phyloP scores from a whole-genome alignment of 257 asterid genomes.

The Capsicum baccatum region DNA sequence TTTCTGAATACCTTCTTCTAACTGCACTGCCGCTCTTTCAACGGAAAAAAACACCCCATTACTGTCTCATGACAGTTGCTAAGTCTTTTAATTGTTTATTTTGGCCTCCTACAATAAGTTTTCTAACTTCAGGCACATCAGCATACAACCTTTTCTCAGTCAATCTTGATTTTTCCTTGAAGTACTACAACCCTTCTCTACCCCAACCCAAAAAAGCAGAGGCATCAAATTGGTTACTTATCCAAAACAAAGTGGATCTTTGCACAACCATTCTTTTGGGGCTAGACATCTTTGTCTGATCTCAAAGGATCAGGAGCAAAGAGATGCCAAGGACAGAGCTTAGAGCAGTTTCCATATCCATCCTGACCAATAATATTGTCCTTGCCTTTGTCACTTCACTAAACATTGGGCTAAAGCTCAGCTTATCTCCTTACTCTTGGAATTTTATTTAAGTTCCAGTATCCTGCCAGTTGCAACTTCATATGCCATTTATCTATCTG shows the following conservation, averaged over 20 bases:
- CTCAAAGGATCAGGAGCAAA: constrained; percentile 16
- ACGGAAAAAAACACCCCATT: no score
- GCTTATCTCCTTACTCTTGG: neutral
- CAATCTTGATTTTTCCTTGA: constrained; percentile 7
- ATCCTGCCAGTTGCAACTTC: constrained; percentile 16
- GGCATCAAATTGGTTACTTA: neutral
- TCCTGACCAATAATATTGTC: constrained; percentile 17
- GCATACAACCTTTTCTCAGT: neutral
- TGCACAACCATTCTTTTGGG: neutral
- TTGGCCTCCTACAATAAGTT: no score
- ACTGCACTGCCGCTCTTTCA: no score
- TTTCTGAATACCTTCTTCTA: no score
- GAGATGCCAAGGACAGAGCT: neutral
- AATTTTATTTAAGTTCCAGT: constrained; percentile 9
- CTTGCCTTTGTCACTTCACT: neutral
- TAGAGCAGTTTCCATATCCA: neutral
- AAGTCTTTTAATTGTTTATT: no score
- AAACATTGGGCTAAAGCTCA: constrained; percentile 9
- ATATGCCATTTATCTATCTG: neutral
- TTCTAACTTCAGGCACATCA: no score
- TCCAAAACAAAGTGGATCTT: constrained; percentile 21
- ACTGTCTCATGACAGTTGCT: no score
- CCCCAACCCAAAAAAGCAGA: constrained; percentile 1
- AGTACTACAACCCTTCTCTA: constrained; percentile 16
- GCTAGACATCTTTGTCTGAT: neutral